phyloP scores from a whole-genome alignment of 768 basidiomycete genomes.

The Russula dissimulans region DNA sequence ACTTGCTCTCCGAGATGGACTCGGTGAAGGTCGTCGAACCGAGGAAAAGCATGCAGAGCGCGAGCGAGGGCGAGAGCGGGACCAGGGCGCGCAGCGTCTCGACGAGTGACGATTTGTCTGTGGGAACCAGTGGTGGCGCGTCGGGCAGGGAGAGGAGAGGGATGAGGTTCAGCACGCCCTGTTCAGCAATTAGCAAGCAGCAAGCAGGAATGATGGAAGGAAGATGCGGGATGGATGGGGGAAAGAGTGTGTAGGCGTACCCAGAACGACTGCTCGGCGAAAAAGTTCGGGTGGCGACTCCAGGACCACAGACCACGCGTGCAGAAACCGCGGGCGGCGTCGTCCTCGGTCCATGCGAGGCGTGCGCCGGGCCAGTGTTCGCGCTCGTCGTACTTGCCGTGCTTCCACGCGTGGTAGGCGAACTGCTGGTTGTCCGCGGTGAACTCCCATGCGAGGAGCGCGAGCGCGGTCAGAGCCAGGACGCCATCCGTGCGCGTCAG shows the following conservation, averaged over 20 bases:
- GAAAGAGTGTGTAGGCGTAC: slow-evolving; percentile 27
- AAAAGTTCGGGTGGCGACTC: slow-evolving; percentile 87
- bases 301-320: slow-evolving; percentile 82
- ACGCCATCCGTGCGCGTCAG: slow-evolving; percentile 52
- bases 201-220: background rate
- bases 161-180: slow-evolving; percentile 64
- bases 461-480: slow-evolving; percentile 50
- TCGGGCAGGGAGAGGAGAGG: slow-evolving; percentile 43
- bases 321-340: slow-evolving; percentile 72
- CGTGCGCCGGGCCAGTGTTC: slow-evolving; percentile 56
- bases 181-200: background rate
- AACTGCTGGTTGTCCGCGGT: slow-evolving; percentile 89
- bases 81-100: slow-evolving; percentile 24
- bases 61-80: slow-evolving; percentile 45
- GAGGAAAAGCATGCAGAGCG: slow-evolving; percentile 63
- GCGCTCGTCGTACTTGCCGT: slow-evolving; percentile 23
- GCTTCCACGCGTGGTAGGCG: slow-evolving; percentile 73
- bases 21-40: slow-evolving; percentile 77
- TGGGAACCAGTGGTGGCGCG: slow-evolving; percentile 6
- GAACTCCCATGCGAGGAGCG: slow-evolving; percentile 61
- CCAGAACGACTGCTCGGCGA: slow-evolving; percentile 86
- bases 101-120: slow-evolving; percentile 20
- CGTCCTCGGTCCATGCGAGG: slow-evolving; percentile 56
- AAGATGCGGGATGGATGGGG: background rate
- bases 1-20: slow-evolving; percentile 66